Conservation (phyloP, 495 filamentous ascomycete genomes). For the Trichocladium antarcticum region DNA sequence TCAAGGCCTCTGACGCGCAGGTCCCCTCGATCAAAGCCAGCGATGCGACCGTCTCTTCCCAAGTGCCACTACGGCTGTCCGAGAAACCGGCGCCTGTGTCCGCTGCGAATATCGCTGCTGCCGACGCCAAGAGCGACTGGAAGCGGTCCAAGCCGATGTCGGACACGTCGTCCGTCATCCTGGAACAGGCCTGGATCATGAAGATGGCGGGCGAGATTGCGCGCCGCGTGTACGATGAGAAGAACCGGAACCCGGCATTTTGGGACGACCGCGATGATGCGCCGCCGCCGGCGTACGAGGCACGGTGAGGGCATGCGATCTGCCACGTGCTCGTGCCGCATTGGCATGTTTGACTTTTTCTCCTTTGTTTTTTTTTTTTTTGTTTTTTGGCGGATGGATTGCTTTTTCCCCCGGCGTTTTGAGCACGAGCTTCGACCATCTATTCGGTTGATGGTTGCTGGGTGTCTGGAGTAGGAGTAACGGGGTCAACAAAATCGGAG, state of each 20-base stretch:
- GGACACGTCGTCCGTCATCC: conserved; percentile 44
- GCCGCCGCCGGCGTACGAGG: conserved; percentile 54
- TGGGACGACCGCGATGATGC: conserved; percentile 43
- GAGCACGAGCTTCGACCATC: conserved; percentile 7
- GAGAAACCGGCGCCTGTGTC: neutral
- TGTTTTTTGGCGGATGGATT: conserved; percentile 7
- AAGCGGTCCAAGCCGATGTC: conserved; percentile 15
- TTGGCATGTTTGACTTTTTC: neutral
- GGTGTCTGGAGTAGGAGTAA: conserved; percentile 11
- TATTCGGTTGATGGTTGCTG: conserved; percentile 13
- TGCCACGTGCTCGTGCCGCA: neutral
- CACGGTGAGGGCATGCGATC: conserved; percentile 18
- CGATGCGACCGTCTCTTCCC: neutral
- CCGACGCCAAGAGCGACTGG: conserved; percentile 12
- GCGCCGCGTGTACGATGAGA: conserved; percentile 62
- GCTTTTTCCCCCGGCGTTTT: conserved; percentile 7
- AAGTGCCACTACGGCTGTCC: too few relatives aligned
- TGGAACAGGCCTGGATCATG: conserved; percentile 81
- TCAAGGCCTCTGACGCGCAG: conserved; percentile 11
- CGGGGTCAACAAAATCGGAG: conserved; percentile 8
- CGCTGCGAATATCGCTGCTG: neutral
- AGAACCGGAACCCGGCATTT: conserved; percentile 37
- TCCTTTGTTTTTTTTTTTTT: neutral
- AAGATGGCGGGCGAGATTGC: conserved; percentile 88
- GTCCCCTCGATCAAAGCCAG: conserved; percentile 6